phyloP scores from a whole-genome alignment of 805 yeast genomes.

The Ogataea ganodermae region DNA sequence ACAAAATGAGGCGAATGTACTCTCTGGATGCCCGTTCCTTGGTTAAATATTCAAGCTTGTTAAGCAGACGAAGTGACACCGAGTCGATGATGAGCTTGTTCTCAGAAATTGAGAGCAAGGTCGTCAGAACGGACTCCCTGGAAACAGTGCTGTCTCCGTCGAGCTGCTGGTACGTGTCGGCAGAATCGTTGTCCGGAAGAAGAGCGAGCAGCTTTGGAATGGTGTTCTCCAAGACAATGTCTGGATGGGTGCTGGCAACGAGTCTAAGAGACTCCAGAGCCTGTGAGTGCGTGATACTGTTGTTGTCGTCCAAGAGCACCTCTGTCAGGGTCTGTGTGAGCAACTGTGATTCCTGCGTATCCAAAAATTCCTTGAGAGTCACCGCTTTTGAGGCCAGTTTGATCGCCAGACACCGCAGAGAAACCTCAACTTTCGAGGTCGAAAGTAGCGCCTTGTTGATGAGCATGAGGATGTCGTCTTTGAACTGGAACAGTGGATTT shows the following conservation, averaged over 20 bases:
- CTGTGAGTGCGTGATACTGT: slow-evolving; percentile 53
- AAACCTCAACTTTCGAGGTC: slow-evolving; percentile 66
- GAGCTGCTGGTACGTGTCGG: slow-evolving; percentile 3
- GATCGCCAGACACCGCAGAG: slow-evolving; percentile 66
- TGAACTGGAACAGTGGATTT: slow-evolving; percentile 46
- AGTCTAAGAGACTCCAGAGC: slow-evolving; percentile 56
- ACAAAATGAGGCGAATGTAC: slow-evolving; percentile 31
- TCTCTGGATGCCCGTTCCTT: slow-evolving; percentile 12
- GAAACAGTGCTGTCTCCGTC: slow-evolving; percentile 13
- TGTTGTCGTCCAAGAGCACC: slow-evolving; percentile 52
- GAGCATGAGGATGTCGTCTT: slow-evolving; percentile 68
- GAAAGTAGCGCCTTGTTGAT: slow-evolving; percentile 70
- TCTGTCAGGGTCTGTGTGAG: slow-evolving; percentile 68
- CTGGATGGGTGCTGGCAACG: slow-evolving; percentile 41
- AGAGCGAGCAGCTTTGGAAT: slow-evolving; percentile 53
- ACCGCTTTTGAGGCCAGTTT: slow-evolving; percentile 63
- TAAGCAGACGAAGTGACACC: slow-evolving; percentile 45
- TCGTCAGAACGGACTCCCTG: slow-evolving; percentile 38
- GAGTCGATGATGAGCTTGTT: slow-evolving; percentile 47
- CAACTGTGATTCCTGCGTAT: slow-evolving; percentile 56
- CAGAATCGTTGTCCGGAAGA: slow-evolving; percentile 43
- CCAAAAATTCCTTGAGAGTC: slow-evolving; percentile 49
- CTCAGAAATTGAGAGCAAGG: slow-evolving; percentile 41
- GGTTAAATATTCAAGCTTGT: slow-evolving; percentile 34
- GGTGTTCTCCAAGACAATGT: slow-evolving; percentile 50